Base-by-base conservation (phyloP, 2,329 filamentous ascomycete species). In the Mycosphaerella sp. region DNA sequence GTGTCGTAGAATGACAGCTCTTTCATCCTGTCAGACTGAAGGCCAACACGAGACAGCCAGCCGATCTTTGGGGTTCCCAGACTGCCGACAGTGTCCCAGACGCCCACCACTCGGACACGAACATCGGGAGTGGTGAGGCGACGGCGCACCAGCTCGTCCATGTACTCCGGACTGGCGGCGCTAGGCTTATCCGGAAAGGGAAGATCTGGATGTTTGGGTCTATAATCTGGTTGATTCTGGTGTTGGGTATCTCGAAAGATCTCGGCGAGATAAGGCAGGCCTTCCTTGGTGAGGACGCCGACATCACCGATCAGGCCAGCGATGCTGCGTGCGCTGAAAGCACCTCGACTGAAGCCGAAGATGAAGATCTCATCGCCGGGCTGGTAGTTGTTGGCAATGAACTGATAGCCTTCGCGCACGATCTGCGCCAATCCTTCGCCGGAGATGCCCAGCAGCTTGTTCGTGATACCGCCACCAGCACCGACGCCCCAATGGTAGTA, bases 301-400 rank as follows among this genome's bases (percentile, higher is more conserved):
- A 74, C 62, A 18, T 70, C 64, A 7, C 63, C 69, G 21, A 75
- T 71, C 10, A 76, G 56, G 0, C 73, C 74, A 4, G 72, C 74
- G 8, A 75, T 69, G 4, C 69, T 69, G 6, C 74, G 67, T 2
- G 71, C 73, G 0, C 71, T 74, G 54, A 68, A 76, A 2, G 74
- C 74, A 6, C 74, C 74, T 10, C 74, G 66, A 4, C 70, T 73
- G 63, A 75, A 76, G 21, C 74, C 74, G 48, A 75, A 72, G 52
- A 75, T 70, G 59, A 73, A 74, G 44, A 76, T 73, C 56, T 75
- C 69, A 47, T 76, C 77, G 49, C 76, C 76, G 0, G 69, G 69
- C n/a, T 70, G 65, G 57, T 74, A 79, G 62, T 79, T 79, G 49
- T 74, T 74, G n/a, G 72, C 70, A 1, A 79, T 63, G 59, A 78